phyloP scores from a whole-genome alignment of 23 red algal genomes.

The Gracilaria caudata region DNA sequence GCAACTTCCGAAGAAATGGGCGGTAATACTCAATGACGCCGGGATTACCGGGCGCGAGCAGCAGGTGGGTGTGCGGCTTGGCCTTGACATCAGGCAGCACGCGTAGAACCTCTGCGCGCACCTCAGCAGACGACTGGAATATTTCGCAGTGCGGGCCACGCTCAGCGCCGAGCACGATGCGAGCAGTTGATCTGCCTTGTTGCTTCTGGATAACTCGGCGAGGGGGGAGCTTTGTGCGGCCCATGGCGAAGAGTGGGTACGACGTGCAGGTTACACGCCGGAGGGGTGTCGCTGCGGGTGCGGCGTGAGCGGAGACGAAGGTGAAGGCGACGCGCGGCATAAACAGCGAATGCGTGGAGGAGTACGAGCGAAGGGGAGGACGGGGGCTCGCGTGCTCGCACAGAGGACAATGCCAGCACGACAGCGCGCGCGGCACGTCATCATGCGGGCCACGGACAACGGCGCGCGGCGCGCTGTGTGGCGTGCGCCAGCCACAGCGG shows the following conservation, averaged over 20 bases:
- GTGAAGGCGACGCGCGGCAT: neutral
- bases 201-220: conserved; percentile 43
- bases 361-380: conserved; percentile 5
- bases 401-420: neutral
- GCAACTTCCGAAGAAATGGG: conserved; percentile 46
- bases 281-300: neutral
- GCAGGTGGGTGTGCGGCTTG: conserved; percentile 48
- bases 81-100: neutral
- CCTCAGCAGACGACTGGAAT: conserved; percentile 22
- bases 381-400: neutral
- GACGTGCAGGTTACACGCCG: neutral
- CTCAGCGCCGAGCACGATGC: conserved; percentile 5
- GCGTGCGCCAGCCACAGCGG: neutral
- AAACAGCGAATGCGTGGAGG: neutral
- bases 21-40: conserved; percentile 84
- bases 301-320: neutral
- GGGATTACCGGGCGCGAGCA: conserved; percentile 81
- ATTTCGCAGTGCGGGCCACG: conserved; percentile 28
- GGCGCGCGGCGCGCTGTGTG: neutral
- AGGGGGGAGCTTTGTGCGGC: conserved; percentile 30
- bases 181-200: neutral
- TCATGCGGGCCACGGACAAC: neutral
- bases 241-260: conserved; percentile 1
- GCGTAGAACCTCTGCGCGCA: conserved; percentile 55
- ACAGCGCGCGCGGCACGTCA: neutral